Evolutionary conservation across 169 alveolate genomes (phyloP).

Genomic region (Cryptosporidium viatorum): DNA sequence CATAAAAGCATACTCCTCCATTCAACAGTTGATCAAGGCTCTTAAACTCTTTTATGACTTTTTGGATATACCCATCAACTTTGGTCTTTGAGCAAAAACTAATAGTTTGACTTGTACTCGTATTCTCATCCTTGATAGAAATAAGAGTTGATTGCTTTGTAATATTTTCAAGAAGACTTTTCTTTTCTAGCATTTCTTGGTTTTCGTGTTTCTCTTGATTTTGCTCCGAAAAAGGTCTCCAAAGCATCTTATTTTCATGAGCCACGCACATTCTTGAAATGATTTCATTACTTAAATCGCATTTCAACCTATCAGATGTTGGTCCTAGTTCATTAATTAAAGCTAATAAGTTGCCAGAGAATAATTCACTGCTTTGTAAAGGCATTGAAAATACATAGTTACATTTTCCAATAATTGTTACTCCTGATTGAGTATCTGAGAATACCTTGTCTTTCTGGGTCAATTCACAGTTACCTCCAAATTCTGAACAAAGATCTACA

Average conservation of each 20-base stretch:
- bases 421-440: slow-evolving; percentile 78
- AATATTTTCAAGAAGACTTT: background rate
- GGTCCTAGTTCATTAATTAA: slow-evolving; percentile 74
- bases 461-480: slow-evolving; percentile 83
- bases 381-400: slow-evolving; percentile 84
- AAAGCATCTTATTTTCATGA: slow-evolving; percentile 13
- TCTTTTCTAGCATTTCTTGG: background rate
- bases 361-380: slow-evolving; percentile 76
- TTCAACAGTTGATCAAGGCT: background rate
- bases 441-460: slow-evolving; percentile 73
- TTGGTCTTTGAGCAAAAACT: background rate
- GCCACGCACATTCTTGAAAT: slow-evolving; percentile 37
- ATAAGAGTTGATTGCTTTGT: background rate
- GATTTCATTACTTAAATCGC: slow-evolving; percentile 25
- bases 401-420: slow-evolving; percentile 82
- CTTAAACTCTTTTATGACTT: background rate
- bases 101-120: background rate
- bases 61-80: background rate
- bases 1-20: slow-evolving; percentile 1
- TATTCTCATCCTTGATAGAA: background rate
- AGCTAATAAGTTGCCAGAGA: slow-evolving; percentile 66
- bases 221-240: slow-evolving; percentile 34
- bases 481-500: slow-evolving; percentile 83
- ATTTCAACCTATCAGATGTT: slow-evolving; percentile 33
- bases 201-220: slow-evolving; percentile 16